A percentile compares a stretch with the other conserved stretches of the same genome.
Conservation (phyloP, 2,329 filamentous ascomycete species). For the Colletotrichum neosansevieriae region DNA sequence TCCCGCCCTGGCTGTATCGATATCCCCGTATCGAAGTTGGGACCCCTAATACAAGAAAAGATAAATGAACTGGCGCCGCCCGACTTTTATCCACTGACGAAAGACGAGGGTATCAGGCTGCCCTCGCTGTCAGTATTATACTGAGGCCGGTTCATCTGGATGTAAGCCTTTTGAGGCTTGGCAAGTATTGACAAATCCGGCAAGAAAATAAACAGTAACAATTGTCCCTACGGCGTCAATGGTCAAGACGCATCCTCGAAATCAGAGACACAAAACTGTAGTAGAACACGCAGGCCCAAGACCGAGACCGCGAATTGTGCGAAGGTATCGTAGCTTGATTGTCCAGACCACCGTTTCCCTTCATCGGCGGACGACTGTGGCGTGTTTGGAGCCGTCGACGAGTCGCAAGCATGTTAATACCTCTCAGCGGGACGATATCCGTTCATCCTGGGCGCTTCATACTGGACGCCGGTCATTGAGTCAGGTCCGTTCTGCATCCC, state of each 20-base stretch:
- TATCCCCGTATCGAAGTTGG: slow-evolving; percentile 18
- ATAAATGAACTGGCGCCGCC: slow-evolving; percentile 8
- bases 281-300: slow-evolving; percentile 32
- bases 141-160: slow-evolving; percentile 14
- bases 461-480: slow-evolving; percentile 76
- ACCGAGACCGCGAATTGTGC: slow-evolving; percentile 1
- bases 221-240: neutral
- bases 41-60: slow-evolving; percentile 17
- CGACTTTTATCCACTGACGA: slow-evolving; percentile 29
- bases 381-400: neutral
- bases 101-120: slow-evolving; percentile 31
- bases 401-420: slow-evolving; percentile 44
- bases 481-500: slow-evolving; percentile 61
- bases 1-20: slow-evolving; percentile 13
- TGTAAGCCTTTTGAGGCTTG: slow-evolving; percentile 14
- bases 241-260: neutral
- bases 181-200: slow-evolving; percentile 11
- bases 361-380: neutral
- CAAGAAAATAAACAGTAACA: slow-evolving; percentile 15
- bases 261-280: slow-evolving; percentile 33
- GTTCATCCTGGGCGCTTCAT: slow-evolving; percentile 62
- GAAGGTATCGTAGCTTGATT: neutral
- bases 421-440: slow-evolving; percentile 59
- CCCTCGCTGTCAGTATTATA: slow-evolving; percentile 30
- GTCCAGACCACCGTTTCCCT: neutral